phyloP scores from a whole-genome alignment of 1,139 yeast genomes.

The Nakaseomyces sp. region DNA sequence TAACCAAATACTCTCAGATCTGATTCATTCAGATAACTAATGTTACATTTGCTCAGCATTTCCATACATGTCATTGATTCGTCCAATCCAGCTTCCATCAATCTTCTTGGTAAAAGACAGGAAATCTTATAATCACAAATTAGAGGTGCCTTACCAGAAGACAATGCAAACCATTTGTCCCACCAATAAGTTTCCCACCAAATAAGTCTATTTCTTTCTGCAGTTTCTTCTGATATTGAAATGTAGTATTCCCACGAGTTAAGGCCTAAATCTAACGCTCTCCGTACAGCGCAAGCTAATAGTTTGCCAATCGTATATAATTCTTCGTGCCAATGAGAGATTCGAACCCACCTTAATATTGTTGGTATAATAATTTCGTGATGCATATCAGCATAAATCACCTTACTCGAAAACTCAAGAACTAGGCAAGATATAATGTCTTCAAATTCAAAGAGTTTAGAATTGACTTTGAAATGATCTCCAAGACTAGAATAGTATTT shows the following conservation, averaged over 20 bases:
- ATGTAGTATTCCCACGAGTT: constrained; percentile 18
- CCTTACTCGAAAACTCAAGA: constrained; percentile 1
- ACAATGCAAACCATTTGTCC: constrained; percentile 18
- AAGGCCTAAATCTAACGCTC: constrained; percentile 12
- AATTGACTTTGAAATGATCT: not conserved
- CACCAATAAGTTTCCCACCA: constrained; percentile 24
- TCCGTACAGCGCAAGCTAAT: constrained; percentile 2
- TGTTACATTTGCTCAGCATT: constrained; percentile 5
- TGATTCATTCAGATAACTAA: not conserved
- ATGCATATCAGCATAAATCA: constrained; percentile 3
- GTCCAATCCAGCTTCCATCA: constrained; percentile 11
- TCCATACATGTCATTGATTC: constrained; percentile 12
- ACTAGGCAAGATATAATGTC: not conserved
- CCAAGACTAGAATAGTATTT: not conserved
- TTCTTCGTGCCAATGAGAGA: constrained; percentile 3
- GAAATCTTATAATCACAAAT: constrained; percentile 7
- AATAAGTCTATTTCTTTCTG: constrained; percentile 18
- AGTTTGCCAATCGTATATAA: constrained; percentile 1
- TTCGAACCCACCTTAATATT: constrained; percentile 1
- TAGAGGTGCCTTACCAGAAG: constrained; percentile 15
- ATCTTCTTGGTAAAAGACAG: constrained; percentile 13
- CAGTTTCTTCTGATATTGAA: constrained; percentile 10
- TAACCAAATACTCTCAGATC: constrained; percentile 8
- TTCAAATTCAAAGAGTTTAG: constrained; percentile 1
- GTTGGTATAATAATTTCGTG: constrained; percentile 4